Evolutionary conservation across 2,329 filamentous ascomycete genomes (phyloP).

Genomic region (Cryphonectria radicalis): DNA sequence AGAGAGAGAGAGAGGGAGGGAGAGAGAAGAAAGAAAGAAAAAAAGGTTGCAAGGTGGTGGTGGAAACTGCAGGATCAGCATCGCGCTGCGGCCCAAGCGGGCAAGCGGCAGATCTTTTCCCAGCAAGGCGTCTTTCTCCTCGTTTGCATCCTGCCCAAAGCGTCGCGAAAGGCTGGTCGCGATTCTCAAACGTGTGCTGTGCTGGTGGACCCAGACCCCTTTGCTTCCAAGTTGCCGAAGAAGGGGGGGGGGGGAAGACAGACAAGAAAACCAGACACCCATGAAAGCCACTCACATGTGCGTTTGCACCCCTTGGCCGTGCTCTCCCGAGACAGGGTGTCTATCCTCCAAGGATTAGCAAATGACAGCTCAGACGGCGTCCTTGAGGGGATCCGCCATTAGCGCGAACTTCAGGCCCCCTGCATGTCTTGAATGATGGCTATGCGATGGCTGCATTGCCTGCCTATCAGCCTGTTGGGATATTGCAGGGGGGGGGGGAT

Average conservation of each 20-base stretch:
- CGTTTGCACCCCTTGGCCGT: background rate
- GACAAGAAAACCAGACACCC: background rate
- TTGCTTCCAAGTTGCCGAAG: background rate
- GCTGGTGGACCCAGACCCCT: background rate
- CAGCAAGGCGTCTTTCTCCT: background rate
- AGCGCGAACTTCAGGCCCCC: conserved; percentile 1
- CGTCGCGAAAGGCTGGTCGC: background rate
- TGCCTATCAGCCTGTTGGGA: background rate
- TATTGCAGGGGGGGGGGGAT: background rate
- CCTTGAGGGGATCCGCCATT: background rate
- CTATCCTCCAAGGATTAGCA: background rate
- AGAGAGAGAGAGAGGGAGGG: too few relatives aligned
- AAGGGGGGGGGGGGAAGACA: background rate
- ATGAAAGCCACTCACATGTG: background rate
- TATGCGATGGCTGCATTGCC: background rate
- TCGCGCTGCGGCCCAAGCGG: conserved; percentile 5
- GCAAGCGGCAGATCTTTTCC: conserved; percentile 10
- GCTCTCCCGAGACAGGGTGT: background rate
- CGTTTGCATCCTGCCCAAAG: background rate
- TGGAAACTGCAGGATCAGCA: conserved; percentile 4
- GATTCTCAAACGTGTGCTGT: background rate
- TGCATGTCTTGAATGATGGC: background rate
- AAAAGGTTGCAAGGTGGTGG: background rate
- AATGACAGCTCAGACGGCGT: conserved; percentile 4
- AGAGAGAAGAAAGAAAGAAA: background rate